Percentiles rank a stretch among this genome's conserved stretches.
phyloP scores from a whole-genome alignment of 192 early-diverging fungal genomes.

The Coemansia sp. region DNA sequence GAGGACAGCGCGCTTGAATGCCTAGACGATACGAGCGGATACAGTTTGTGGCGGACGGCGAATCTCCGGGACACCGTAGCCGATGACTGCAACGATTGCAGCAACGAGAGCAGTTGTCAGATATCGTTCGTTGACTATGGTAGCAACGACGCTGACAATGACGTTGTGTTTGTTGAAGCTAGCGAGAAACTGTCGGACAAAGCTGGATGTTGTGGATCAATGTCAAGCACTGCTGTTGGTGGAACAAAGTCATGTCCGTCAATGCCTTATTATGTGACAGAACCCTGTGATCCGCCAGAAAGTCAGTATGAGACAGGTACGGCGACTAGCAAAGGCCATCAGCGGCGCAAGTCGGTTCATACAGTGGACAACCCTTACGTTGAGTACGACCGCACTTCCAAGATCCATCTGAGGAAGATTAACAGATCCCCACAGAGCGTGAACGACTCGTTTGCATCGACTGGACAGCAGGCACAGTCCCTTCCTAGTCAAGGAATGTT shows the following conservation, averaged over 20 bases:
- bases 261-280: background rate
- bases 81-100: background rate
- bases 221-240: background rate
- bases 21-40: constrained; percentile 5
- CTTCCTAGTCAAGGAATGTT: constrained; percentile 30
- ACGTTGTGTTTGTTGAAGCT: background rate
- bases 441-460: background rate
- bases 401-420: background rate
- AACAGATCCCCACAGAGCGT: constrained; percentile 10
- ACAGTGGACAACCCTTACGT: background rate
- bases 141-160: constrained; percentile 1
- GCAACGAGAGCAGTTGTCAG: constrained; percentile 1
- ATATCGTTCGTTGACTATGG: constrained; percentile 2
- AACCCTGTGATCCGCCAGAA: background rate
- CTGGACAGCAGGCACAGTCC: constrained; percentile 24
- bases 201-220: background rate
- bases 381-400: background rate
- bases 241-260: background rate
- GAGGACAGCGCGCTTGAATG: constrained; percentile 4
- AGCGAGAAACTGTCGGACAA: background rate
- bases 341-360: constrained; percentile 22
- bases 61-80: background rate
- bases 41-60: constrained; percentile 4
- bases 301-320: background rate
- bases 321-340: constrained; percentile 10